Conservation (phyloP, 257 asterid species). For the Linderniella brevidens region DNA sequence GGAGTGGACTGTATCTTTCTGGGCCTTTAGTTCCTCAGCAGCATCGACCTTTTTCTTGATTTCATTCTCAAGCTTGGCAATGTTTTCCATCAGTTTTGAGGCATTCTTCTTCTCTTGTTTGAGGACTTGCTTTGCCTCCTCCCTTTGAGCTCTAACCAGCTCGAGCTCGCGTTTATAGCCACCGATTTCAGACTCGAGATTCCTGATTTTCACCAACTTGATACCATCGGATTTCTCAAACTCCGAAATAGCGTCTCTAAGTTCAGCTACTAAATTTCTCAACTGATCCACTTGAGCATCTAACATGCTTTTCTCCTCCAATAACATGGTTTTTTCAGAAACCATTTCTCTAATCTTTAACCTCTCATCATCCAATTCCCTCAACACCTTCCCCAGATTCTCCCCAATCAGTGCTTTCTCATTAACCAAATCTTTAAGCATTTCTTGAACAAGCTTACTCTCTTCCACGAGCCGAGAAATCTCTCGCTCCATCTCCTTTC, state of each 20-base stretch:
- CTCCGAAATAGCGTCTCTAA: conserved; percentile 17
- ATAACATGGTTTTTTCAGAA: conserved; percentile 24
- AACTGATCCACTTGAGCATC: conserved; percentile 27
- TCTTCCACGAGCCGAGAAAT: conserved; percentile 27
- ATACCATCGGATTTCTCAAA: conserved; percentile 18
- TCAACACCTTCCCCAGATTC: conserved; percentile 20
- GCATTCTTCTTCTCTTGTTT: conserved; percentile 27
- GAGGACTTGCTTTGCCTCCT: conserved; percentile 14
- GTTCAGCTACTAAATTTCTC: conserved; percentile 23
- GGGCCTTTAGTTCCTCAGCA: conserved; percentile 23
- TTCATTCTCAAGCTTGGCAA: conserved; percentile 27
- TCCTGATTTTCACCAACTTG: conserved; percentile 18
- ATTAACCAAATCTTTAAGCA: conserved; percentile 20
- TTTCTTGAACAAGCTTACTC: conserved; percentile 24
- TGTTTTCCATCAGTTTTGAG: conserved; percentile 20
- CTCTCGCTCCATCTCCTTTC: conserved; percentile 28
- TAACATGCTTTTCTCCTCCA: conserved; percentile 22
- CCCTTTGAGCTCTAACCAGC: conserved; percentile 25
- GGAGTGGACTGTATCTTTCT: conserved; percentile 13
- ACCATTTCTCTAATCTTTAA: conserved; percentile 17
- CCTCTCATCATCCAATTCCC: conserved; percentile 21
- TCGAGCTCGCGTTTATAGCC: conserved; percentile 18
- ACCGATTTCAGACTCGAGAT: conserved; percentile 30
- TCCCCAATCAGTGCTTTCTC: conserved; percentile 29
- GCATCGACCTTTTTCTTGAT: conserved; percentile 14